Evolutionary conservation across 306 rosid genomes (phyloP).

Genomic region (Quercus variabilis): DNA sequence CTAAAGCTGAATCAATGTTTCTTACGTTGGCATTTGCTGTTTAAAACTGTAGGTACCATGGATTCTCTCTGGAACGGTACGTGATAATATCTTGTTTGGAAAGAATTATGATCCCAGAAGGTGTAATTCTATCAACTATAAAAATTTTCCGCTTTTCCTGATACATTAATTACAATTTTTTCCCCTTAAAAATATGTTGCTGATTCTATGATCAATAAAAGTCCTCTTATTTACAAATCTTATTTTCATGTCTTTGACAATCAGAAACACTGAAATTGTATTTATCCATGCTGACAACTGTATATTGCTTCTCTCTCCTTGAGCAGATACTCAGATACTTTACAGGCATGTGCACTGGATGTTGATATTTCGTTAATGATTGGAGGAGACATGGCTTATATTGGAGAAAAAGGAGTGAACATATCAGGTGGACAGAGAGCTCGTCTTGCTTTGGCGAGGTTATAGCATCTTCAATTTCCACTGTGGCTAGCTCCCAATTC

Average conservation of each 20-base stretch:
- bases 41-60: slow-evolving; percentile 73
- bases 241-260: slow-evolving; percentile 1
- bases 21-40: slow-evolving; percentile 18
- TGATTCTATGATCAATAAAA: slow-evolving; percentile 3
- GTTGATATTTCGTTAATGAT: slow-evolving; percentile 81
- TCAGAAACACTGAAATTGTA: slow-evolving; percentile 8
- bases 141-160: background rate
- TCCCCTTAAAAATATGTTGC: background rate
- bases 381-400: slow-evolving; percentile 91
- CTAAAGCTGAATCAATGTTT: slow-evolving; percentile 11
- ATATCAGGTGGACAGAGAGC: slow-evolving; percentile 97
- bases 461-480: slow-evolving; percentile 8
- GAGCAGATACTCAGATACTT: slow-evolving; percentile 70
- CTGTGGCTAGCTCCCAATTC: slow-evolving; percentile 2
- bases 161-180: background rate
- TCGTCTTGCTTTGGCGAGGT: slow-evolving; percentile 98
- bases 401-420: slow-evolving; percentile 87
- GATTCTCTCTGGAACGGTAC: slow-evolving; percentile 89
- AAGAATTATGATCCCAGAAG: slow-evolving; percentile 66
- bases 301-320: slow-evolving; percentile 17
- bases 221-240: background rate
- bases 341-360: slow-evolving; percentile 74
- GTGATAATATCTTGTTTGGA: slow-evolving; percentile 87
- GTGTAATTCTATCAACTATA: slow-evolving; percentile 30
- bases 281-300: slow-evolving; percentile 1